These are phyloP conservation scores for Pyrus communis DNA, from an alignment of 306 rosid genomes.

Conservation along the genomic window DNA sequence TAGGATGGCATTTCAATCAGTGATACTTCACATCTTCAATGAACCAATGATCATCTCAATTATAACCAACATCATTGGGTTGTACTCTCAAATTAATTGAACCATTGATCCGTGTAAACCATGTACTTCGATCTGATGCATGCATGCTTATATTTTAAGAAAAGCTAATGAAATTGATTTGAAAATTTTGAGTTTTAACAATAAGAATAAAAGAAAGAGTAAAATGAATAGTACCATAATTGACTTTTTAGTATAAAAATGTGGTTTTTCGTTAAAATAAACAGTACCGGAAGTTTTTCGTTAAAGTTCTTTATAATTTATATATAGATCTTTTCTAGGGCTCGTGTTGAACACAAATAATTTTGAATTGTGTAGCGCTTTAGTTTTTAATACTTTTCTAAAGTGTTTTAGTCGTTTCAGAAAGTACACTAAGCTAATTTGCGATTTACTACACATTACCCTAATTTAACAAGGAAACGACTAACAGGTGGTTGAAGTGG, in stretches of 20 bases:
- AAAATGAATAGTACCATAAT: too few species aligned
- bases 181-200: too few species aligned
- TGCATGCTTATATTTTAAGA: background rate
- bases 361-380: background rate
- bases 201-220: too few species aligned
- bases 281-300: too few species aligned
- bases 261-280: too few species aligned
- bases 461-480: background rate
- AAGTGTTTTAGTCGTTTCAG: too few species aligned
- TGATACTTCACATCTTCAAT: background rate
- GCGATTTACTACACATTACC: background rate
- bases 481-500: too few species aligned
- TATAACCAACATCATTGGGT: background rate
- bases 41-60: background rate
- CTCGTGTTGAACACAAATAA: background rate
- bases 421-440: background rate
- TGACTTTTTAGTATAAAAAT: too few species aligned
- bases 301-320: too few species aligned
- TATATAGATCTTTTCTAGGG: background rate
- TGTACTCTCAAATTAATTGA: background rate
- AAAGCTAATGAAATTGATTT: too few species aligned
- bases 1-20: constrained; percentile 12
- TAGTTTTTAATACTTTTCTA: background rate
- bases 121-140: background rate
- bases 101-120: background rate